Conservation (phyloP, 208 protist genomes). For the Acanthamoeba rhysodes region DNA sequence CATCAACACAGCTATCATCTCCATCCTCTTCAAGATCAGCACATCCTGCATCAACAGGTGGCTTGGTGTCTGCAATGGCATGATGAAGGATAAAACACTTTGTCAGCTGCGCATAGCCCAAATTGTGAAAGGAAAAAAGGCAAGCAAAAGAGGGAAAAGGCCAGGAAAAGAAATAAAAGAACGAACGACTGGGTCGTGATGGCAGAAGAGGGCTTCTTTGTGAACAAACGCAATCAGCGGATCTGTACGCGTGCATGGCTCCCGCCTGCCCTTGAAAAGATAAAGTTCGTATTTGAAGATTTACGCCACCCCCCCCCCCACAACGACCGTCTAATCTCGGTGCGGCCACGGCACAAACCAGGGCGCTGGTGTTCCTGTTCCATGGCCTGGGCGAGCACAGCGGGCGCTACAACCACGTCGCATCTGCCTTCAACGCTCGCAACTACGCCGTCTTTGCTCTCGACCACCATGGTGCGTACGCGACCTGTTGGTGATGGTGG, state of each 20-base stretch:
- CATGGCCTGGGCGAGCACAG: constrained; percentile 61
- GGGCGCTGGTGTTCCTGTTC: constrained; percentile 58
- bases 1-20: no score
- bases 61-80: no score
- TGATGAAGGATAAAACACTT: no score
- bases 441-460: constrained; percentile 63
- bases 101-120: no score
- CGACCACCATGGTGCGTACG: constrained; percentile 40
- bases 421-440: background rate
- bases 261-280: background rate
- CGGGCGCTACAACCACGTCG: constrained; percentile 57
- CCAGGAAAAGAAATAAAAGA: no score
- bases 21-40: no score
- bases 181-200: no score
- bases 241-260: constrained; percentile 23
- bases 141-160: no score
- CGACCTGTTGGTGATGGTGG: background rate
- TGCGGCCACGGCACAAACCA: background rate
- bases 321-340: background rate
- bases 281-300: background rate
- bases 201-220: constrained; percentile 40
- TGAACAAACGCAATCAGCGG: constrained; percentile 11
- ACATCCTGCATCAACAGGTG: no score
- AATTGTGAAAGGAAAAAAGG: no score
- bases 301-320: background rate